Evolutionary conservation across 768 basidiomycete species (phyloP).

Genomic region (Trametes punicea): DNA sequence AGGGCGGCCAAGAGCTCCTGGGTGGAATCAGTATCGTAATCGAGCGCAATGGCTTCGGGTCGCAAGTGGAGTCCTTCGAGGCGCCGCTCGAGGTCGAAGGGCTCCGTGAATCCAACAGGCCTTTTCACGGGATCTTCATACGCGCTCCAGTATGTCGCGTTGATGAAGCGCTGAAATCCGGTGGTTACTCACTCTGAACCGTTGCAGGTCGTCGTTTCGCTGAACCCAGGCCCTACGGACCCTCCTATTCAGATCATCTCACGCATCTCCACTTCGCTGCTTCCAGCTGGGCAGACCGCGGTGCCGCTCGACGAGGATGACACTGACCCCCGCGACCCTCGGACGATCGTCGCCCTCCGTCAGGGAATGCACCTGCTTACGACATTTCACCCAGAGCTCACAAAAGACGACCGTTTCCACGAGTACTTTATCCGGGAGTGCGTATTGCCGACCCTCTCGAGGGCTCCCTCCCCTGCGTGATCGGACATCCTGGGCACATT

Average conservation of each 20-base stretch:
- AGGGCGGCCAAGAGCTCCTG: conserved; percentile 83
- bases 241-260: conserved; percentile 69
- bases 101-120: conserved; percentile 52
- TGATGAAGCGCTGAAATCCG: neutral
- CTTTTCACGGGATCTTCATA: conserved; percentile 88
- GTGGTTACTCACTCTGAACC: neutral
- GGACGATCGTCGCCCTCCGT: conserved; percentile 76
- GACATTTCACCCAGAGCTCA: conserved; percentile 93
- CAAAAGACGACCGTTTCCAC: conserved; percentile 83
- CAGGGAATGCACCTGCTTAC: conserved; percentile 85
- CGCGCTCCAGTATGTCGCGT: conserved; percentile 72
- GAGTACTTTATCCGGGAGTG: conserved; percentile 84
- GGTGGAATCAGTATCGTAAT: conserved; percentile 78
- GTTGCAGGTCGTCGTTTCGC: conserved; percentile 57
- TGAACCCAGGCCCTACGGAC: conserved; percentile 45
- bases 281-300: conserved; percentile 38
- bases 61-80: conserved; percentile 91
- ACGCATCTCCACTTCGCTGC: conserved; percentile 54
- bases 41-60: conserved; percentile 91
- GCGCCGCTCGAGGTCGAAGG: conserved; percentile 63
- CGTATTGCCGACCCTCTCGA: conserved; percentile 37
- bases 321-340: conserved; percentile 51
- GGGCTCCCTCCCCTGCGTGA: conserved; percentile 12
- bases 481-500: neutral
- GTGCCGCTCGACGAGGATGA: conserved; percentile 41